phyloP scores from a whole-genome alignment of 2,329 filamentous ascomycete genomes.

The Calonectria pauciramosa region DNA sequence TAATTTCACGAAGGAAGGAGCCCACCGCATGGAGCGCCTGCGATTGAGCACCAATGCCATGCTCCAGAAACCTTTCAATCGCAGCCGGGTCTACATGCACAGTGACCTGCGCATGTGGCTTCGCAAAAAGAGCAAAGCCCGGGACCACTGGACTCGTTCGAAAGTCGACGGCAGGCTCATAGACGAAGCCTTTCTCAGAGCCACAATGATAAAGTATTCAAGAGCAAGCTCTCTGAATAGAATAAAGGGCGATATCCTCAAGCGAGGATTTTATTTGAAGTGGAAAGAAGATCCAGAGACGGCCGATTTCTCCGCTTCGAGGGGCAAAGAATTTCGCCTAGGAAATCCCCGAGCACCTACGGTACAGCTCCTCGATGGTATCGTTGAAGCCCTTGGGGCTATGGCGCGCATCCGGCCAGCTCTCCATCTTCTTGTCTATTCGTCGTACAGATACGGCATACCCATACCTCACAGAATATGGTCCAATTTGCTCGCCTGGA shows the following conservation, averaged over 20 bases:
- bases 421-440: slow-evolving; percentile 70
- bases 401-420: slow-evolving; percentile 74
- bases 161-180: slow-evolving; percentile 45
- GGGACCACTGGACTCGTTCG: slow-evolving; percentile 47
- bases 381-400: slow-evolving; percentile 78
- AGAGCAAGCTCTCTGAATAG: slow-evolving; percentile 52
- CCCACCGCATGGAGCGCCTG: slow-evolving; percentile 45
- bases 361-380: slow-evolving; percentile 69
- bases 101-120: slow-evolving; percentile 45
- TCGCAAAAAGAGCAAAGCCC: slow-evolving; percentile 46
- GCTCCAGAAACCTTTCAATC: slow-evolving; percentile 48
- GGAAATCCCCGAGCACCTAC: slow-evolving; percentile 72
- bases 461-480: slow-evolving; percentile 71
- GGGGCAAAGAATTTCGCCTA: slow-evolving; percentile 55
- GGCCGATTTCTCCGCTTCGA: slow-evolving; percentile 43
- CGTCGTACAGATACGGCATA: slow-evolving; percentile 72
- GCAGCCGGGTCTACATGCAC: slow-evolving; percentile 34
- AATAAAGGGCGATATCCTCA: slow-evolving; percentile 52
- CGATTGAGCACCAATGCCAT: slow-evolving; percentile 48
- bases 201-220: slow-evolving; percentile 57
- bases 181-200: slow-evolving; percentile 57
- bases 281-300: slow-evolving; percentile 37
- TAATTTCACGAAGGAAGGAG: neutral
- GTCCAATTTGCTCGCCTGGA: slow-evolving; percentile 77
- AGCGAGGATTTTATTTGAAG: slow-evolving; percentile 48